Base-by-base conservation (phyloP, 495 filamentous ascomycete genomes). In the Penicillium waksmanii region DNA sequence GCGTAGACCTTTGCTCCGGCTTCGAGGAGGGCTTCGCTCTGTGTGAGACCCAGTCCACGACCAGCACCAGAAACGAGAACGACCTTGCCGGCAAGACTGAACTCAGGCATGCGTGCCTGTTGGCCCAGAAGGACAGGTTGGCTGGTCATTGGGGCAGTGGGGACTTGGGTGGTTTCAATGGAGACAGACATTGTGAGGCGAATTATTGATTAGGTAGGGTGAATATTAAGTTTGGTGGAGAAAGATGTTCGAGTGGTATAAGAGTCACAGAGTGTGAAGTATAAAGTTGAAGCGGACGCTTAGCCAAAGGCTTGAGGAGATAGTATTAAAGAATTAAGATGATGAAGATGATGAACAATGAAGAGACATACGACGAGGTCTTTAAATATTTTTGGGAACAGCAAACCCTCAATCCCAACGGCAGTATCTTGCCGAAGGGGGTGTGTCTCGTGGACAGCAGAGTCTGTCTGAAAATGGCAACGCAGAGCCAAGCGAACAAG, bases 31-130 rank as follows among this genome's bases (percentile, higher is more conserved):
- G 88, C 91, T 67, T 93, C 87, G 31, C 89, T 83, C 71, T 93
- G 90, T 8, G 86, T 87, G 73, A 96, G 74, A 49, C 91, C 92
- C 17, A 96, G 77, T 1, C 92, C 92, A 58, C 90, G 85, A 3
- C 85, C 92, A 55, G 84, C 92, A 31, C 92, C 92, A 2, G 89
- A 90, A 6, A 96, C 86, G 27, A 90, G 67, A 36, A 96, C 80
- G 8, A 96, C 88, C 66, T 89, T 92, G 70, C 85, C 86, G 21
- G 81, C 80, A 63, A 96, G 82, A 69, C 80, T 88, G 79, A 96
- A 96, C 64, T 96, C 92, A 23, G 89, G 86, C 55, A 94, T 80
- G 44, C 80, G 66, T 46, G 75, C 69, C 61, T 70, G 72, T 46
- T 75, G 70, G 56, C 75, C 78, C 58, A 79, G 49, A 13, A 62